phyloP scores from a whole-genome alignment of 257 asterid species.

The Fraxinus quadrangulata region DNA sequence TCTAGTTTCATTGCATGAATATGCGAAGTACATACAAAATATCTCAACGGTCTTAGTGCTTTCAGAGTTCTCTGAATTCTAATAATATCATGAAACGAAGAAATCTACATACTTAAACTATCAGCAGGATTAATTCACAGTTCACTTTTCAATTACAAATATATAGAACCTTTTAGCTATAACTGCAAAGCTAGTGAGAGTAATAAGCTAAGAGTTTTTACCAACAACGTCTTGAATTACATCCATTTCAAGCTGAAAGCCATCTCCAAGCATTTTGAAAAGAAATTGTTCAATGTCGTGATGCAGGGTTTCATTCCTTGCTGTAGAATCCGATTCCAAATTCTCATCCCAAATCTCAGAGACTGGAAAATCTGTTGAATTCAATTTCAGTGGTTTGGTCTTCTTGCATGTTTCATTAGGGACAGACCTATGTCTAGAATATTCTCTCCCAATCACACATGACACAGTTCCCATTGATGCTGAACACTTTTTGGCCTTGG shows the following conservation, averaged over 20 bases:
- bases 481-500: constrained; percentile 48
- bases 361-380: constrained; percentile 49
- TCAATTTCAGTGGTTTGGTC: constrained; percentile 57
- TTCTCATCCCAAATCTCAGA: constrained; percentile 66
- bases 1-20: not conserved
- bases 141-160: not conserved
- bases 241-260: constrained; percentile 59
- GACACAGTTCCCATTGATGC: constrained; percentile 75
- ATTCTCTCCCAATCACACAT: constrained; percentile 61
- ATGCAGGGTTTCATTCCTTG: constrained; percentile 43
- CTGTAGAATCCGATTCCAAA: constrained; percentile 24
- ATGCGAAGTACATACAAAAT: not conserved
- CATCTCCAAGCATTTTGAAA: constrained; percentile 72
- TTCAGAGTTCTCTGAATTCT: constrained; percentile 14
- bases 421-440: constrained; percentile 43
- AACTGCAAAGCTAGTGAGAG: not conserved
- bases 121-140: not conserved
- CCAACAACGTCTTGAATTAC: constrained; percentile 69
- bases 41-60: not conserved
- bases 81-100: not conserved
- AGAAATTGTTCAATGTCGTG: constrained; percentile 59
- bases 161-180: not conserved
- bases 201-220: constrained; percentile 35
- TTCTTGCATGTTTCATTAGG: constrained; percentile 34
- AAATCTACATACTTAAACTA: not conserved